Conservation (phyloP, 2,329 filamentous ascomycete species). For the Cucurbitaria berberidis region DNA sequence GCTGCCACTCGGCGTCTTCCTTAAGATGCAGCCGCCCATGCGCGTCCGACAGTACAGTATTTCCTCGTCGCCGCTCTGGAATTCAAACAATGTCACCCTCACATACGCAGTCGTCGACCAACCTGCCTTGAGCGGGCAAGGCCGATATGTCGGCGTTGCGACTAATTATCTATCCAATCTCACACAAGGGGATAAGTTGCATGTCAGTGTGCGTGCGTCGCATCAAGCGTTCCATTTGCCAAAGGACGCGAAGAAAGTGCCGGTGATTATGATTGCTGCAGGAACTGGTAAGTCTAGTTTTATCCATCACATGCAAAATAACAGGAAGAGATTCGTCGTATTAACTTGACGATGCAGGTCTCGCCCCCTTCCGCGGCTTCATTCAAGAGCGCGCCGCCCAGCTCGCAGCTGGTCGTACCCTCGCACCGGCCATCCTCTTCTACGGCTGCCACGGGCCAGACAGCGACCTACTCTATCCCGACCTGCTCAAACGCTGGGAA, state of each 20-base stretch:
- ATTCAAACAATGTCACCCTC: constrained; percentile 64
- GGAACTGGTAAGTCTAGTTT: constrained; percentile 44
- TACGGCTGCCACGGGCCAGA: constrained; percentile 65
- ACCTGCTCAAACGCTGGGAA: constrained; percentile 67
- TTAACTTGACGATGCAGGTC: constrained; percentile 31
- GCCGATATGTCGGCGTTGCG: constrained; percentile 53
- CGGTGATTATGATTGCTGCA: constrained; percentile 50
- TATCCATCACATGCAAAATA: constrained; percentile 13
- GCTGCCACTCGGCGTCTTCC: constrained; percentile 69
- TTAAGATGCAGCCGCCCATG: constrained; percentile 77
- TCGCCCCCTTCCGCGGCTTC: constrained; percentile 54
- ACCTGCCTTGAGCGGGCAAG: constrained; percentile 55
- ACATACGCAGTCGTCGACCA: constrained; percentile 71
- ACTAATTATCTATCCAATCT: constrained; percentile 52
- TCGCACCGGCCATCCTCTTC: constrained; percentile 70
- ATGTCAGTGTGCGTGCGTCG: constrained; percentile 51
- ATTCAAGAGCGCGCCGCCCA: constrained; percentile 52
- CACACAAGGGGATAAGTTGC: constrained; percentile 50
- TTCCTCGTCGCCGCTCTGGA: constrained; percentile 72
- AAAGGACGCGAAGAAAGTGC: constrained; percentile 48
- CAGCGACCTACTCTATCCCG: constrained; percentile 65
- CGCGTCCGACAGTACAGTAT: constrained; percentile 81
- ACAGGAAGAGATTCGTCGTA: background rate
- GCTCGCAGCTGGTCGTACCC: constrained; percentile 54
- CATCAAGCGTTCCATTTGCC: constrained; percentile 54